Base-by-base conservation (phyloP, 129 eudicot genomes). In the Pittosporum tobira region DNA sequence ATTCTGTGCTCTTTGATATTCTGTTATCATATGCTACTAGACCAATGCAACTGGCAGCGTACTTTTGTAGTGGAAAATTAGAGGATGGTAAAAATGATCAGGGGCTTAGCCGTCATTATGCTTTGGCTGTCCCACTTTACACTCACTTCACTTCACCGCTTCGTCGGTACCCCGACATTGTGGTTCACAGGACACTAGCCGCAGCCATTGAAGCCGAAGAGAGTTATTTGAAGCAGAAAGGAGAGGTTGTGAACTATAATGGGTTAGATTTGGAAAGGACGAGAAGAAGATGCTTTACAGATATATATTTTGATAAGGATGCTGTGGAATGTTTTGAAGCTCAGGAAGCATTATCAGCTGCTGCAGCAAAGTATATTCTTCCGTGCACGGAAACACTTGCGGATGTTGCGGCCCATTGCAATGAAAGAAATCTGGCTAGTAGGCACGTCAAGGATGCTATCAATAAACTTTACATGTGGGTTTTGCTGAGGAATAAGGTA, bases 71-170 rank as follows among this genome's bases (percentile, higher is more conserved):
- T 54, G 99, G 99, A 43, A 94, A 87, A 49, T 16, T 31, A 50
- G 54, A 61, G 20, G 84, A 76, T 47, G 21, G 62, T 10, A 75
- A 70, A 21, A 50, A 61, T 27, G 75, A 76, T 52, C 66, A 79
- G 80, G 74, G 83, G n/a, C n/a, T n/a, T n/a, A n/a, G n/a, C n/a
- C n/a, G n/a, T 65, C 99, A 91, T 66, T 91, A 87, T 66, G 83
- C 88, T 1, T 66, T 91, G 61, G 96, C 99, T 7, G 81, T 91
- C 59, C 96, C 99, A 16, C 81, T 83, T 25, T 91, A 91, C 71
- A 81, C 99, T 2, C 96, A 91, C 65, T 87, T 87, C 71, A 87
- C 96, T 70, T 91, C 91, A 46, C 99, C 99, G 54, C 57, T 91
- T 37, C 79, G 99, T 24, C 77, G 99, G 7, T 91, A 91, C 68